Base-by-base conservation (phyloP, 257 asterid species). In the Avicennia marina region DNA sequence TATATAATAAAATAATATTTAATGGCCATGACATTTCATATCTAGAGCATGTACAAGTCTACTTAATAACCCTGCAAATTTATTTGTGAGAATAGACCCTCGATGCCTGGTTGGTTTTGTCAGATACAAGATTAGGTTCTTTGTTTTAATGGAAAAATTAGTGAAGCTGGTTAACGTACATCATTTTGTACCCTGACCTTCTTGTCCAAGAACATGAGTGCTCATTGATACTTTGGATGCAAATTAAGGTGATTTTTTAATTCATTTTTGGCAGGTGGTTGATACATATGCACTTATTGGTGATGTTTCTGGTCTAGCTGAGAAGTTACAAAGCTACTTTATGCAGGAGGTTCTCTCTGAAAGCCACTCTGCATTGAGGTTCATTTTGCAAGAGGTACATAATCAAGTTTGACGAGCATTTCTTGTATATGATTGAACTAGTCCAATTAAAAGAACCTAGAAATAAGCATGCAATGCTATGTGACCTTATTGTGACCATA, bases 291-390 rank as follows among this genome's bases (percentile, higher is more conserved):
- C 97, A 42, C 78, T 93, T 52, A 86, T 93, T 65, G 99, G 89
- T 67, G 99, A 93, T 79, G 96, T 89, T 62, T 74, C 96, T 70
- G 96, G 95, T 55, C 87, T 93, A 70, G 99, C 95, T 68, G 99
- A 93, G 69, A 93, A 93, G 72, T 77, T 93, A 45, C 97, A 93
- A 58, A 93, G 97, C 81, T 82, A 86, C 76, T 93, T 89, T 65
- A 93, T 93, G 97, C 99, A 93, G 82, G 99, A 93, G 79, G 90
- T 89, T 77, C 84, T 93, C 65, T 82, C 97, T 56, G 94, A 84
- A 69, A 86, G 97, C 59, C 99, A 93, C 64, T 77, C 86, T 38
- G 91, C 85, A 29, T 63, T 93, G 89, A 89, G 86, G 94, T 60
- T 74, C 55, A 68, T 77, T 57, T 72, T 89, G 80, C 84, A 73